These are phyloP conservation scores for Nematocida ausubeli DNA, from an alignment of 371 early-diverging fungal genomes.

Conservation along the genomic window DNA sequence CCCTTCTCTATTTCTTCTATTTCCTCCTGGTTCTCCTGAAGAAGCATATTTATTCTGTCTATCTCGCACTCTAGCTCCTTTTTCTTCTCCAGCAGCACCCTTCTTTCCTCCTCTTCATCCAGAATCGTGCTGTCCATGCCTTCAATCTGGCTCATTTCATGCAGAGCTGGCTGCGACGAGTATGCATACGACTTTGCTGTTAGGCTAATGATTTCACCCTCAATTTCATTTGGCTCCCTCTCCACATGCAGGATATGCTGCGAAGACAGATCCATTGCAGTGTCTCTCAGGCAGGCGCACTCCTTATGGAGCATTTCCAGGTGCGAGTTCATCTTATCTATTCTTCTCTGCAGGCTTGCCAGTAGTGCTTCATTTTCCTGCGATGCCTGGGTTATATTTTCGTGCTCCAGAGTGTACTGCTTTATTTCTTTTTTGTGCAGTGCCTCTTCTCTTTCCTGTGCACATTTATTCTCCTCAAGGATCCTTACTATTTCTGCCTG, in stretches of 20 bases:
- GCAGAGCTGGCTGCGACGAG: neutral
- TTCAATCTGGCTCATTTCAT: neutral
- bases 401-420: neutral
- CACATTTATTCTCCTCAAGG: neutral
- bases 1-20: conserved; percentile 44
- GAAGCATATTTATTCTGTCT: neutral
- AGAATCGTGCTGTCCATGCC: neutral
- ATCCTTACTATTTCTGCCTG: neutral
- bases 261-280: neutral
- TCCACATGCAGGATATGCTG: neutral
- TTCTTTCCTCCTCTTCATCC: neutral
- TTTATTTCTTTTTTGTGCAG: conserved; percentile 1
- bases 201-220: conserved; percentile 9
- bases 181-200: neutral
- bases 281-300: neutral
- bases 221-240: neutral
- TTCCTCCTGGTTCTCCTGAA: neutral
- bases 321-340: neutral
- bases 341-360: neutral
- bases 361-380: neutral
- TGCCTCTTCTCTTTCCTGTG: conserved; percentile 1
- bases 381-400: neutral
- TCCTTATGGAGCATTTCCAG: neutral
- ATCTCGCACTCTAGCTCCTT: neutral
- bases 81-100: neutral